Evolutionary conservation across 2,329 filamentous ascomycete species (phyloP), one percentile per base, ranked within the genome.

Genomic region (Akanthomyces uredinophilus): DNA sequence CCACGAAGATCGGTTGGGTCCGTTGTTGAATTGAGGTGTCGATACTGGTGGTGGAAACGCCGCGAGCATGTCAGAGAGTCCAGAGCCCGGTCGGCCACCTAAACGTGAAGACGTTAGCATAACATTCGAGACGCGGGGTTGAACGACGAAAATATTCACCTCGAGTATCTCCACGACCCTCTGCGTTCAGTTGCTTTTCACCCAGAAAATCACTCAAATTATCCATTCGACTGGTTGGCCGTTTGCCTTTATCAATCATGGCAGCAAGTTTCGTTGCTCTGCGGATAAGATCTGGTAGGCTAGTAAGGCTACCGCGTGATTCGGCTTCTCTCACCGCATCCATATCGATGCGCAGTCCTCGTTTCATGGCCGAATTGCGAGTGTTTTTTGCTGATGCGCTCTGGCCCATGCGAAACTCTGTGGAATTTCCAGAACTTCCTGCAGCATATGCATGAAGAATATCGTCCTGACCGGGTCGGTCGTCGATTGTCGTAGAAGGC

Each of bases 271-370:
- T 87, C 0, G 94, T 98, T 13, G 95, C 95, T 68, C 95, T 86
- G 69, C 87, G 84, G 67, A 99, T 98, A 64, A 99, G 78, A 72
- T 98, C 95, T 0, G 93, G 90, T 63, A 99, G 78, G 74, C 93
- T 97, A 1, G 95, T 98, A 65, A 96, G 80, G 72, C 93, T 97
- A 4, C 92, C 93, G 70, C 95, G 86, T 1, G 89, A 85, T 73
- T 97, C 92, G 18, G 91, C 90, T 57, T 89, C 87, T 66, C 87
- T 84, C 4, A 96, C 90, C 4, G 90, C 90, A 70, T 93, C 88
- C 27, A 97, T 88, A 70, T 97, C 87, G 4, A 97, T 78, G 41
- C 84, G 85, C 4, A 91, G 90, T 37, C 94, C 93, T 54, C 83
- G 77, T 66, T 81, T 78, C 61, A 87, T 79, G 14, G 81, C 83